These are phyloP conservation scores for Penicillium janthinellum DNA, from an alignment of 2,329 filamentous ascomycete species.

Conservation along the genomic window DNA sequence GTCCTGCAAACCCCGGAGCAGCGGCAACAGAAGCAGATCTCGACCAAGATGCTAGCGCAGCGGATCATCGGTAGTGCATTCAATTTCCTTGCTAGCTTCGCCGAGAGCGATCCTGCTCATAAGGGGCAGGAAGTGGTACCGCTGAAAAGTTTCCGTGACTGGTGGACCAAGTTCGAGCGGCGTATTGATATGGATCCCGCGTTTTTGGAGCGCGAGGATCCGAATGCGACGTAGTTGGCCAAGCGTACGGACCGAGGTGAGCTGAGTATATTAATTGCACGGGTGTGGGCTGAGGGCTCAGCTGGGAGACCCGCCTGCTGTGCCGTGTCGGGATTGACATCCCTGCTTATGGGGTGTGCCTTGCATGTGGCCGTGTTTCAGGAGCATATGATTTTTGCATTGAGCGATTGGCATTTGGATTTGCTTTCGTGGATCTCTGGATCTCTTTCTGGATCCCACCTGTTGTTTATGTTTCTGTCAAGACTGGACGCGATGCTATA, in stretches of 20 bases:
- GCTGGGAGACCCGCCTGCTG: not conserved
- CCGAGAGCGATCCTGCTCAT: constrained; percentile 55
- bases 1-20: constrained; percentile 31
- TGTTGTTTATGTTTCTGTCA: constrained; percentile 3
- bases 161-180: constrained; percentile 96
- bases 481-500: constrained; percentile 5
- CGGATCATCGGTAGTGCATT: constrained; percentile 96
- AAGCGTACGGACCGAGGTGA: not conserved
- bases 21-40: constrained; percentile 46
- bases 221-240: constrained; percentile 31
- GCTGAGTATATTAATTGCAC: not conserved
- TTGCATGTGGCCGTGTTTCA: constrained; percentile 2
- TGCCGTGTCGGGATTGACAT: not conserved
- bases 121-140: constrained; percentile 82
- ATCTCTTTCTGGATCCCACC: too few species aligned
- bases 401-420: constrained; percentile 11
- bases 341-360: not conserved
- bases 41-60: constrained; percentile 82
- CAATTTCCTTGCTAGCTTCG: constrained; percentile 91
- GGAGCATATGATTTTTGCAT: constrained; percentile 11
- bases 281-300: not conserved
- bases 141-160: constrained; percentile 92
- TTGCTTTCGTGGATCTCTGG: not conserved
- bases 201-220: constrained; percentile 76
- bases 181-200: constrained; percentile 81